Percentiles rank a stretch among this genome's conserved stretches.
phyloP scores from a whole-genome alignment of 2,329 filamentous ascomycete genomes.

The Juglanconis sp. region DNA sequence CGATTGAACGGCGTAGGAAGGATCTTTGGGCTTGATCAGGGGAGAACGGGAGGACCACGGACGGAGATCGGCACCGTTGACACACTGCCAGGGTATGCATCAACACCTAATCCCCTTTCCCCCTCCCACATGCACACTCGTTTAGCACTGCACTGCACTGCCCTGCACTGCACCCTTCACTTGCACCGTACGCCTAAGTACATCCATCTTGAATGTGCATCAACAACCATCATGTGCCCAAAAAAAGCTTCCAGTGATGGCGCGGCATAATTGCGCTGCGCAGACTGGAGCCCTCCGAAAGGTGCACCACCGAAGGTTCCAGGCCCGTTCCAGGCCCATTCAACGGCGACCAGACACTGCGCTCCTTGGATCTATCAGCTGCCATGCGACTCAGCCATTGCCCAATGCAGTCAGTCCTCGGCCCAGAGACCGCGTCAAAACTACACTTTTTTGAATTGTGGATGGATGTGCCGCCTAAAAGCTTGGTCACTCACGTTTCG shows the following conservation, averaged over 20 bases:
- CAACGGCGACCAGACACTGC: neutral
- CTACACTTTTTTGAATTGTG: conserved; percentile 9
- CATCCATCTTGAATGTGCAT: conserved; percentile 16
- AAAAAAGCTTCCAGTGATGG: neutral
- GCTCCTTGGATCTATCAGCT: neutral
- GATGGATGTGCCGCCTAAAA: conserved; percentile 7
- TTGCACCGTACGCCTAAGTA: conserved; percentile 12
- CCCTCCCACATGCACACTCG: neutral
- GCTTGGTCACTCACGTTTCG: conserved; percentile 3
- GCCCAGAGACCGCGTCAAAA: neutral
- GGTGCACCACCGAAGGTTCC: neutral
- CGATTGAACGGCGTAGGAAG: conserved; percentile 17
- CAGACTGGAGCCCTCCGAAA: neutral
- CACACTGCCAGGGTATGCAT: conserved; percentile 18
- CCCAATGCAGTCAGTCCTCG: neutral
- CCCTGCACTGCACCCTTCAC: neutral
- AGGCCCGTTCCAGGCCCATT: neutral
- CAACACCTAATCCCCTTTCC: conserved; percentile 9
- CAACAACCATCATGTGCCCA: conserved; percentile 7
- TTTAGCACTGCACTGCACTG: neutral
- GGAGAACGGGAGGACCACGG: neutral
- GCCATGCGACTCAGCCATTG: neutral
- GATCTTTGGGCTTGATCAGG: conserved; percentile 9
- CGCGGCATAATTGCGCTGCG: conserved; percentile 13
- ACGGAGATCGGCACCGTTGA: neutral